phyloP scores from a whole-genome alignment of 139 green algal species.

The Coelastrella sp. region DNA sequence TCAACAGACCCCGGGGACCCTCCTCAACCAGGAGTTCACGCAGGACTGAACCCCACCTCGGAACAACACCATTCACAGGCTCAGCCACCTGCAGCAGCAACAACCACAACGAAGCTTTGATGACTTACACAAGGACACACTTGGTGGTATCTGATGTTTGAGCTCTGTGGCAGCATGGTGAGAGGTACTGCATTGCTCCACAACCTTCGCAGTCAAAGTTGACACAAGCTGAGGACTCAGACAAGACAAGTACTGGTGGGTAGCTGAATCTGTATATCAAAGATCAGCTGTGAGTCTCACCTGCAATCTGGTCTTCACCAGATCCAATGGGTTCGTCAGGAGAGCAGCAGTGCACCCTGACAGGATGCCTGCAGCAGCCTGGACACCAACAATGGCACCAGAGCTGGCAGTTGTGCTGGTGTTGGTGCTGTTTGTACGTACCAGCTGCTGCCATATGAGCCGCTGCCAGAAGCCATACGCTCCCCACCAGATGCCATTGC shows the following conservation, averaged over 20 bases:
- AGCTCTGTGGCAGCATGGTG: too few relatives aligned
- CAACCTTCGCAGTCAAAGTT: too few relatives aligned
- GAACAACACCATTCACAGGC: constrained; percentile 37
- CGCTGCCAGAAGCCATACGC: constrained; percentile 89
- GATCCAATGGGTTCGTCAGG: constrained; percentile 87
- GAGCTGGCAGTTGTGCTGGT: constrained; percentile 37
- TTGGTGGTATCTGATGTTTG: too few relatives aligned
- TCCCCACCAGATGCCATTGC: constrained; percentile 79
- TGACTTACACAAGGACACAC: too few relatives aligned
- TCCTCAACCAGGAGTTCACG: constrained; percentile 73
- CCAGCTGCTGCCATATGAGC: constrained; percentile 78
- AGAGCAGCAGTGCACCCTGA: constrained; percentile 73
- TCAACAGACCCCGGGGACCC: constrained; percentile 74
- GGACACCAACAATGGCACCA: constrained; percentile 69
- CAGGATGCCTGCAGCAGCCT: constrained; percentile 71
- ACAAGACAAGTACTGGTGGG: too few relatives aligned
- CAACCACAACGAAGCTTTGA: background rate
- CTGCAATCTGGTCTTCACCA: constrained; percentile 88
- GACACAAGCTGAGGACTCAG: too few relatives aligned
- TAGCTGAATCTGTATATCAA: too few relatives aligned
- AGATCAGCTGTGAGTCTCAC: too few relatives aligned
- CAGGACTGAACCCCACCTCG: constrained; percentile 52
- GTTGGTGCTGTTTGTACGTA: constrained; percentile 5
- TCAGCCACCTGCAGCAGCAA: constrained; percentile 57
- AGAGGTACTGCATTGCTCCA: background rate